Percentiles rank a stretch among this genome's conserved stretches.
Evolutionary conservation across 495 filamentous ascomycete species (phyloP).

Genomic region (Thermochaetoides thermophila): DNA sequence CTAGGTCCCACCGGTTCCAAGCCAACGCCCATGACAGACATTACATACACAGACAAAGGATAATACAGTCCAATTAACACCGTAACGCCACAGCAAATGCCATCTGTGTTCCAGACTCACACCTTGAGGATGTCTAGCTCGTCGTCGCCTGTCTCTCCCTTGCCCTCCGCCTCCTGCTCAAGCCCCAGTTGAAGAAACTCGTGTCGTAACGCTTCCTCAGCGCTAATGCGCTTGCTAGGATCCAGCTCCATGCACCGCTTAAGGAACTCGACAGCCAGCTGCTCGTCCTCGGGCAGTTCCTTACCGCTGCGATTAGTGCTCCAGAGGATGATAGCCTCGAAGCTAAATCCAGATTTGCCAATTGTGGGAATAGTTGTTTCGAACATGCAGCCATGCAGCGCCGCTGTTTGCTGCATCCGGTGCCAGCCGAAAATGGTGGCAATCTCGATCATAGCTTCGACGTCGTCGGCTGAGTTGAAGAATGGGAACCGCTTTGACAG

Average conservation of each 20-base stretch:
- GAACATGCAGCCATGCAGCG: slow-evolving; percentile 71
- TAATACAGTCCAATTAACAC: no score
- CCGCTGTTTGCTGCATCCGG: slow-evolving; percentile 67
- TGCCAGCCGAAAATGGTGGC: slow-evolving; percentile 82
- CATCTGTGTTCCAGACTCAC: no score
- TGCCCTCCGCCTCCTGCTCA: slow-evolving; percentile 6
- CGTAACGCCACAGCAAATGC: no score
- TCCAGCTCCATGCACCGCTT: slow-evolving; percentile 57
- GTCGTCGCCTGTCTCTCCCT: slow-evolving; percentile 22
- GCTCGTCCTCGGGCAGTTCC: slow-evolving; percentile 43
- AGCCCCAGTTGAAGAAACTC: slow-evolving; percentile 47
- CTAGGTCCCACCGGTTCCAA: no score
- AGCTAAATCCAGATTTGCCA: slow-evolving; percentile 63
- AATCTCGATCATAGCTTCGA: slow-evolving; percentile 95
- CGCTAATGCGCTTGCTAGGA: slow-evolving; percentile 54
- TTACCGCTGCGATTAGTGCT: slow-evolving; percentile 40
- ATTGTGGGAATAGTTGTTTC: slow-evolving; percentile 86
- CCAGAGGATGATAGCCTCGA: slow-evolving; percentile 92
- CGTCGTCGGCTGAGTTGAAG: slow-evolving; percentile 92
- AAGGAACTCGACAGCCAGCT: slow-evolving; percentile 50
- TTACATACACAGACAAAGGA: no score
- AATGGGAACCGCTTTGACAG: slow-evolving; percentile 86
- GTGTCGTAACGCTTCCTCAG: slow-evolving; percentile 54
- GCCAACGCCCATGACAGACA: no score
- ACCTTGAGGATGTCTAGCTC: slow-evolving; percentile 34